Conservation (phyloP, 371 early-diverging fungal species). For the Neoconidiobolus thromboides region DNA sequence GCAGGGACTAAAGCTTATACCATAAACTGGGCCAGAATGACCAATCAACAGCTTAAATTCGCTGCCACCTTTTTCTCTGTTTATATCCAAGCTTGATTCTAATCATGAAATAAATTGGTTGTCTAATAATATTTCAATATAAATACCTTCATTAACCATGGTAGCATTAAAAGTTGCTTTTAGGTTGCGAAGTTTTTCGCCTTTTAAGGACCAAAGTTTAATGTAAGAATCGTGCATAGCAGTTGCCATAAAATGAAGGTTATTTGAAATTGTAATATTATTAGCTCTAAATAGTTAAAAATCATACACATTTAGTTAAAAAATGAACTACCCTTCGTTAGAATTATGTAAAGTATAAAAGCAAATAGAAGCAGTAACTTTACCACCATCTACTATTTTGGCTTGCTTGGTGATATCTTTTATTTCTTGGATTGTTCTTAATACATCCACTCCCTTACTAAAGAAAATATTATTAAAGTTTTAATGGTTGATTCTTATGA, state of each 20-base stretch:
- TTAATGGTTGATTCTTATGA: background rate
- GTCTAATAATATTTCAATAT: background rate
- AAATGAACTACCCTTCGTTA: constrained; percentile 37
- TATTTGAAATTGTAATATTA: constrained; percentile 54
- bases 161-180: constrained; percentile 30
- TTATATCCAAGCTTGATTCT: constrained; percentile 27
- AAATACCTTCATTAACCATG: constrained; percentile 27
- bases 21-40: constrained; percentile 94
- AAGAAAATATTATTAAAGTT: background rate
- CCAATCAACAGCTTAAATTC: constrained; percentile 63
- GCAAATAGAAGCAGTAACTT: constrained; percentile 79
- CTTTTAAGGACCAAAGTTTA: constrained; percentile 67
- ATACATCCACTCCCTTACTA: constrained; percentile 49
- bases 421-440: constrained; percentile 50
- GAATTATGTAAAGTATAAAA: constrained; percentile 97
- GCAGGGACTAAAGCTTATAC: constrained; percentile 74
- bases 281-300: constrained; percentile 29
- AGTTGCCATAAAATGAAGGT: constrained; percentile 54
- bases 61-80: constrained; percentile 26
- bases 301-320: background rate
- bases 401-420: constrained; percentile 72
- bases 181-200: constrained; percentile 37
- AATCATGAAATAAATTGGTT: background rate
- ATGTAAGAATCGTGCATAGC: constrained; percentile 84
- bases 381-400: constrained; percentile 32